Percentiles rank a stretch among this genome's conserved stretches.
These are phyloP conservation scores for Stromatinia cepivora DNA, from an alignment of 2,329 filamentous ascomycete species.

Conservation along the genomic window DNA sequence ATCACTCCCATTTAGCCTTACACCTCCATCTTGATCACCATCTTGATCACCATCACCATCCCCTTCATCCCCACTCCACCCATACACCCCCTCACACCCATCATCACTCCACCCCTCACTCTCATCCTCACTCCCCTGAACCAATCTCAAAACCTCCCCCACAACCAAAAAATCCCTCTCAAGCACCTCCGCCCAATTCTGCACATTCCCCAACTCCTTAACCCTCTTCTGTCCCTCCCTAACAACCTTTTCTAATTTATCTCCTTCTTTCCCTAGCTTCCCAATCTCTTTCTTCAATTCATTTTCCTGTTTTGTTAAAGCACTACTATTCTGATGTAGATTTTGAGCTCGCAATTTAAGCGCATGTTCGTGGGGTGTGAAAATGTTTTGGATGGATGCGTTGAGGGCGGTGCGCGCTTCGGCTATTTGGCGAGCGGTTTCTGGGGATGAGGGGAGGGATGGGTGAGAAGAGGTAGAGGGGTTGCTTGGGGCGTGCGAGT, in stretches of 20 bases:
- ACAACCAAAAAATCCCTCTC: conserved; percentile 65
- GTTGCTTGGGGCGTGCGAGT: conserved; percentile 19
- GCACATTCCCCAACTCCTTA: conserved; percentile 78
- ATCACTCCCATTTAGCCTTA: not conserved
- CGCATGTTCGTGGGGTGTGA: conserved; percentile 68
- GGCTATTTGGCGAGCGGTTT: conserved; percentile 44
- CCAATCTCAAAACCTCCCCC: conserved; percentile 63
- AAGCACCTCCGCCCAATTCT: conserved; percentile 85
- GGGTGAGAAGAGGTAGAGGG: conserved; percentile 17
- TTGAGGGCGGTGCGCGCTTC: conserved; percentile 61
- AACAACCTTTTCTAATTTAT: conserved; percentile 63
- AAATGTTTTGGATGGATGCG: conserved; percentile 54
- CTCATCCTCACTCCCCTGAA: conserved; percentile 37
- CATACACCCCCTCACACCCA: conserved; percentile 19
- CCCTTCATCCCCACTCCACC: conserved; percentile 20
- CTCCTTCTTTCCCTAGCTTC: conserved; percentile 61
- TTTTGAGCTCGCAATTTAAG: conserved; percentile 66
- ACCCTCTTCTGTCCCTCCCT: conserved; percentile 62
- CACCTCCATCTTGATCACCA: not conserved
- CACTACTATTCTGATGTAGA: conserved; percentile 67
- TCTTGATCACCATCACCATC: not conserved
- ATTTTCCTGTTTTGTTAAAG: conserved; percentile 66
- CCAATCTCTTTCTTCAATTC: conserved; percentile 62
- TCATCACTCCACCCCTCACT: conserved; percentile 20
- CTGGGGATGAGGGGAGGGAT: conserved; percentile 31